phyloP scores from a whole-genome alignment of 1,284 basidiomycete genomes.

The Apiotrichum brassicae region DNA sequence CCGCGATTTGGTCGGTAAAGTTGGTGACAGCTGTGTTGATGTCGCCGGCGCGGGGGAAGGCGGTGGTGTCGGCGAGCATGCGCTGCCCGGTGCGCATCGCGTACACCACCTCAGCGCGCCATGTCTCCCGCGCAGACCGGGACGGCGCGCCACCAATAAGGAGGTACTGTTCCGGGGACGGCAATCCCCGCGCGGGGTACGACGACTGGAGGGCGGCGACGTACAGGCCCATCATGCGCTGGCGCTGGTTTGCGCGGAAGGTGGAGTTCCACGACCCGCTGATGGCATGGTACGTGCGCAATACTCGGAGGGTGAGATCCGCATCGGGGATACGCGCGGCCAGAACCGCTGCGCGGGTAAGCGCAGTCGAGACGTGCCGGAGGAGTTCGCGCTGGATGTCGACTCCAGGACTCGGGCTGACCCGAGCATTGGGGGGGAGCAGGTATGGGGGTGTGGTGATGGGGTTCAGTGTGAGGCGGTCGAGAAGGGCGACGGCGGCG shows the following conservation, averaged over 20 bases:
- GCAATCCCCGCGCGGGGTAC: constrained; percentile 42
- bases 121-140: constrained; percentile 46
- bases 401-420: constrained; percentile 16
- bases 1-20: constrained; percentile 74
- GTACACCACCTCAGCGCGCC: constrained; percentile 60
- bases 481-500: constrained; percentile 21
- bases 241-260: constrained; percentile 67
- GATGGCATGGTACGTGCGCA: constrained; percentile 59
- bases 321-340: constrained; percentile 31
- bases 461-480: constrained; percentile 17
- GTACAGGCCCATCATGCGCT: constrained; percentile 61
- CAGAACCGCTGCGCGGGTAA: constrained; percentile 46
- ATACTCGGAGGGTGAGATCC: constrained; percentile 50
- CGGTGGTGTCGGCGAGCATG: constrained; percentile 60
- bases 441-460: constrained; percentile 26
- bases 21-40: constrained; percentile 72
- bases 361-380: constrained; percentile 38
- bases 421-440: constrained; percentile 7
- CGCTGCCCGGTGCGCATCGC: constrained; percentile 63
- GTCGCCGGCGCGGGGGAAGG: constrained; percentile 77
- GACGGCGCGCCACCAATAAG: constrained; percentile 22
- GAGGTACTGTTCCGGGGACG: constrained; percentile 18
- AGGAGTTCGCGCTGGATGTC: constrained; percentile 39
- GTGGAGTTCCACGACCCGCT: constrained; percentile 64
- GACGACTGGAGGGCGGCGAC: constrained; percentile 59